Evolutionary conservation across 768 basidiomycete genomes (phyloP), one percentile per base, ranked within the genome.

Genomic region (Termitomyces eurrhizus): DNA sequence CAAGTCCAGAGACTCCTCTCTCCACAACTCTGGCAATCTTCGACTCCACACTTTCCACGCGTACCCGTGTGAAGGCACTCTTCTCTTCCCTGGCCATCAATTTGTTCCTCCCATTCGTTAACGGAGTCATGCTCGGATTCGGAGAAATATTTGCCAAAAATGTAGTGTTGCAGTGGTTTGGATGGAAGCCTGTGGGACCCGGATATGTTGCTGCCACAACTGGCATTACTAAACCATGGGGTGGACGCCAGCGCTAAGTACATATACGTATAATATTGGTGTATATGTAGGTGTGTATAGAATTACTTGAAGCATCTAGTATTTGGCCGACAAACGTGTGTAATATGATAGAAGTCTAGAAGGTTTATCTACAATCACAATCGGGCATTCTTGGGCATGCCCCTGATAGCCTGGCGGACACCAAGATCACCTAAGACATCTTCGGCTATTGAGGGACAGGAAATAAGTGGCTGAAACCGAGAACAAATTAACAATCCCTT

Each of bases 81-180:
- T 72, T 88, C 57, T 87, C 90, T 16, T 85, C 89, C 26, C 71
- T 94, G 63, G 89, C 89, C 32, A 90, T 96, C 70, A 95, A 96
- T 70, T 70, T 96, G 62, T 70, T 90, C 0, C 79, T 96, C 42
- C 93, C 93, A 0, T 96, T 96, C 72, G 82, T 96, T 9, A 96
- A 95, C 64, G 94, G 93, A 21, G 90, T 96, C 60, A 96, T 96
- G 93, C 84, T 95, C 54, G 93, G 93, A n/a, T 95, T 95, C 69
- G 93, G 93, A 44, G 94, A 96, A 73, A 90, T 96, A 53, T 93
- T 95, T 69, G 93, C 90, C 39, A 90, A 89, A 73, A 83, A 89
- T 49, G 80, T 90, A n/a, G 71, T 91, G 18, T 73, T 90, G 61
- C 72, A 69, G 24, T 82, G 80, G 78, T 72, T 83, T 64, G 82